Conservation (phyloP, 805 yeast species). For the Pichia nakasei region DNA sequence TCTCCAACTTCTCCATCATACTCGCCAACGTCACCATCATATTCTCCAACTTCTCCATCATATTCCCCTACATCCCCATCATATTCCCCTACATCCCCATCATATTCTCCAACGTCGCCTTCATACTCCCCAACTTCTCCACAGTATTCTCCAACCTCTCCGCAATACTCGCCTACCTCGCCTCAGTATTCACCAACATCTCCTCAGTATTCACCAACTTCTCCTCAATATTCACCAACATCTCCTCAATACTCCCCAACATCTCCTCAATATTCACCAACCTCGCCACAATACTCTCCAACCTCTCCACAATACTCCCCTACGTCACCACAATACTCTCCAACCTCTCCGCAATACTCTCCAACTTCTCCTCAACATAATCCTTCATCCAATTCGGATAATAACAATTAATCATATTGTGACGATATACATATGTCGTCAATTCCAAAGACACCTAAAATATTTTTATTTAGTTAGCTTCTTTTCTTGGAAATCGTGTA, state of each 20-base stretch:
- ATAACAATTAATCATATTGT: constrained; percentile 11
- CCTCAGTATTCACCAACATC: constrained; percentile 79
- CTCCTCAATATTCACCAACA: constrained; percentile 48
- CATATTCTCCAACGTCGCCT: constrained; percentile 74
- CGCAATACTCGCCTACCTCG: constrained; percentile 67
- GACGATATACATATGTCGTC: not conserved
- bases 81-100: constrained; percentile 69
- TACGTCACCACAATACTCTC: constrained; percentile 69
- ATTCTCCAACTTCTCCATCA: constrained; percentile 59
- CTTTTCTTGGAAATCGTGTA: constrained; percentile 8
- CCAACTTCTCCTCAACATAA: constrained; percentile 74
- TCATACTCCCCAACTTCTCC: constrained; percentile 75
- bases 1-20: constrained; percentile 66
- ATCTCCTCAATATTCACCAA: constrained; percentile 60
- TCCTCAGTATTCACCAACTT: constrained; percentile 59
- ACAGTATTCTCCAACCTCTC: constrained; percentile 66
- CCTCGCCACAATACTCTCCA: constrained; percentile 70
- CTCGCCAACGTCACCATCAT: constrained; percentile 50
- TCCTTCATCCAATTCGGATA: constrained; percentile 49
- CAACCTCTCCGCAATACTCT: constrained; percentile 63
- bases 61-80: constrained; percentile 76
- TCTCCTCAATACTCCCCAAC: constrained; percentile 53
- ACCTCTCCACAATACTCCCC: constrained; percentile 62
- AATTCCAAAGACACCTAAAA: not conserved
- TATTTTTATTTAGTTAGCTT: constrained; percentile 5